Conservation (phyloP, 2,329 filamentous ascomycete species). For the Didymella pomorum region DNA sequence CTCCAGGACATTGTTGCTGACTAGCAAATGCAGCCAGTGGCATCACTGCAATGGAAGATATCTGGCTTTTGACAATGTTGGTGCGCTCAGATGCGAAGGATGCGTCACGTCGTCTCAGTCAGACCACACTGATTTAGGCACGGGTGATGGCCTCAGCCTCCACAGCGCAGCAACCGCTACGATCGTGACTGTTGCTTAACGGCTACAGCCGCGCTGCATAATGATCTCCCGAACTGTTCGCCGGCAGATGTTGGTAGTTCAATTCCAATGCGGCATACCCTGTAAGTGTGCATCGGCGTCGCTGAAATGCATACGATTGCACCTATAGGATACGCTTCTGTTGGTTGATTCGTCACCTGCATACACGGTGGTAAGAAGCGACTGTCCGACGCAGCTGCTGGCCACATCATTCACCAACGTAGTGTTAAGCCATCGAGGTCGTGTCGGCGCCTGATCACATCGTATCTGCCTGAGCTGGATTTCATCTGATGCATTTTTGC, state of each 20-base stretch:
- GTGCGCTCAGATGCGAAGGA: neutral
- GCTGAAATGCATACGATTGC: neutral
- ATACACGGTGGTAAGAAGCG: neutral
- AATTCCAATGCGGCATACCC: neutral
- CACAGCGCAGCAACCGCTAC: neutral
- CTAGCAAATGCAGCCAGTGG: constrained; percentile 2
- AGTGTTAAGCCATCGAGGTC: neutral
- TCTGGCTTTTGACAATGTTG: neutral
- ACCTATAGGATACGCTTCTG: neutral
- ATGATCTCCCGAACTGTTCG: neutral
- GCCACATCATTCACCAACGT: neutral
- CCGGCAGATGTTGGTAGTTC: no score
- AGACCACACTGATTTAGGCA: constrained; percentile 3
- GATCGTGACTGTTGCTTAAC: no score
- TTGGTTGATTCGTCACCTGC: neutral
- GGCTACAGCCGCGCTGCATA: neutral
- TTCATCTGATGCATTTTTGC: neutral
- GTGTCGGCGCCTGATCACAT: neutral
- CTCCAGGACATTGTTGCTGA: constrained; percentile 5
- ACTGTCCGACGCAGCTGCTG: neutral
- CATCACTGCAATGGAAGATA: neutral
- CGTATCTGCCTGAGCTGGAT: constrained; percentile 5
- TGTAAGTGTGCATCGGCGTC: neutral
- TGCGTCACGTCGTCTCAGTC: constrained; percentile 10
- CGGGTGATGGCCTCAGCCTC: constrained; percentile 3